Percentiles rank a stretch among this genome's conserved stretches.
Conservation (phyloP, 208 protist genomes). For the Jaenimonas drosophilae region DNA sequence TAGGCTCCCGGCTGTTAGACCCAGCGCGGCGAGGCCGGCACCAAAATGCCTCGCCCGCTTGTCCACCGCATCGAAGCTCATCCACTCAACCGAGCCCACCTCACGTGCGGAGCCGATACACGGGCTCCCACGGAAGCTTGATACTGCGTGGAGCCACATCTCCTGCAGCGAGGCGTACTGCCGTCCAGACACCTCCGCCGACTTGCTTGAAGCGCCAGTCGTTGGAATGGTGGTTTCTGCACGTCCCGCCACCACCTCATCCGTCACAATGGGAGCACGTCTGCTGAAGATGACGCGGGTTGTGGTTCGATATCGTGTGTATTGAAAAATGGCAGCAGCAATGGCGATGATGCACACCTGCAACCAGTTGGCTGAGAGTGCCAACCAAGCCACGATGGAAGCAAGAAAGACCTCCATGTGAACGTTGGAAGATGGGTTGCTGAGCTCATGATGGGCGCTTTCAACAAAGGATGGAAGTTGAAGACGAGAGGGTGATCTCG, state of each 20-base stretch:
- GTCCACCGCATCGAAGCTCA: conserved; percentile 64
- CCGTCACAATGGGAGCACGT: conserved; percentile 15
- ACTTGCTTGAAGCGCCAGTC: too few species aligned
- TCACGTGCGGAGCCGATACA: conserved; percentile 58
- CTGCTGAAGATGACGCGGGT: too few species aligned
- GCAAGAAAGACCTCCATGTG: conserved; percentile 33
- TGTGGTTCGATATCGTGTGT: too few species aligned
- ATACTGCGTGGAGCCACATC: conserved; percentile 59
- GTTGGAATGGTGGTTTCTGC: too few species aligned
- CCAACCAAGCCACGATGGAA: conserved; percentile 15
- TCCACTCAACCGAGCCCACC: conserved; percentile 39
- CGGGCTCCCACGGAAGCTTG: conserved; percentile 29
- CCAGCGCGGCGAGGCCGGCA: conserved; percentile 45
- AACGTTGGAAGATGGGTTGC: conserved; percentile 43
- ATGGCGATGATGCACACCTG: conserved; percentile 16
- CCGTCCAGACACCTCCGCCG: conserved; percentile 15
- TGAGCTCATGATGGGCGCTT: conserved; percentile 53
- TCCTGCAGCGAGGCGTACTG: conserved; percentile 21
- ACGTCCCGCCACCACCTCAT: conserved; percentile 30
- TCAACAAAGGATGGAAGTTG: conserved; percentile 31
- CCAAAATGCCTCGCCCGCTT: conserved; percentile 51
- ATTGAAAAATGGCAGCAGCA: conserved; percentile 21
- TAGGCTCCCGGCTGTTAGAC: conserved; percentile 49
- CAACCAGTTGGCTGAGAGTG: conserved; percentile 32
- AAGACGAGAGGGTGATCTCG: conserved; percentile 15